These are phyloP conservation scores for Corylus avellana DNA, from an alignment of 306 rosid species.

Conservation along the genomic window DNA sequence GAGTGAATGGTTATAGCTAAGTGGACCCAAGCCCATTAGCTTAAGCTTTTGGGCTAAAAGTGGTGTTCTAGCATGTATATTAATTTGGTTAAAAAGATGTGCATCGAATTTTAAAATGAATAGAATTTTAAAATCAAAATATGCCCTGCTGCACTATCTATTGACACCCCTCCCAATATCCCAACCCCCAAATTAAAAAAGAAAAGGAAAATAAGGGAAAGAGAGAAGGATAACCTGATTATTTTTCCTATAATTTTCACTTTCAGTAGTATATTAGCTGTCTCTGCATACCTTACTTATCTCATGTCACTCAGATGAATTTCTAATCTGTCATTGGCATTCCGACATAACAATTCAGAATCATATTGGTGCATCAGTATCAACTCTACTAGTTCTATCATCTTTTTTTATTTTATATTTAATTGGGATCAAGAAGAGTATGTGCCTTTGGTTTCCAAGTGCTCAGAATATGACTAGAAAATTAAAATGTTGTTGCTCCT, in stretches of 20 bases:
- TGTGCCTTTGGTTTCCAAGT: neutral
- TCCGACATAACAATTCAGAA: neutral
- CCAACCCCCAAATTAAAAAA: neutral
- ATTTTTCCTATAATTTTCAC: neutral
- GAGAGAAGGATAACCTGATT: no score
- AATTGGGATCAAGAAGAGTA: neutral
- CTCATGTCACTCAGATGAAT: neutral
- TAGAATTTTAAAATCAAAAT: neutral
- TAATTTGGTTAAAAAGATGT: neutral
- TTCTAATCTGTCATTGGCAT: neutral
- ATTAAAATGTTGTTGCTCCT: neutral
- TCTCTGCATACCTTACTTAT: neutral
- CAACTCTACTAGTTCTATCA: neutral
- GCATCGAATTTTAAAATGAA: neutral
- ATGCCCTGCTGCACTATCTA: neutral
- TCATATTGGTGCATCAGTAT: neutral
- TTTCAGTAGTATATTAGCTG: neutral
- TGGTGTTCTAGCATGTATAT: no score
- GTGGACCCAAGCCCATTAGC: no score
- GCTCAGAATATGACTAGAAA: neutral
- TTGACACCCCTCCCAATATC: neutral
- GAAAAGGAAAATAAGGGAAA: no score
- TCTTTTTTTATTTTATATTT: neutral
- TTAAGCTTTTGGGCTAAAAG: no score
- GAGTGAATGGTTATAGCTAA: no score